Percentiles rank a stretch among this genome's conserved stretches.
These are phyloP conservation scores for Fraxinus dipetala DNA, from an alignment of 305 asterid genomes.

Conservation along the genomic window DNA sequence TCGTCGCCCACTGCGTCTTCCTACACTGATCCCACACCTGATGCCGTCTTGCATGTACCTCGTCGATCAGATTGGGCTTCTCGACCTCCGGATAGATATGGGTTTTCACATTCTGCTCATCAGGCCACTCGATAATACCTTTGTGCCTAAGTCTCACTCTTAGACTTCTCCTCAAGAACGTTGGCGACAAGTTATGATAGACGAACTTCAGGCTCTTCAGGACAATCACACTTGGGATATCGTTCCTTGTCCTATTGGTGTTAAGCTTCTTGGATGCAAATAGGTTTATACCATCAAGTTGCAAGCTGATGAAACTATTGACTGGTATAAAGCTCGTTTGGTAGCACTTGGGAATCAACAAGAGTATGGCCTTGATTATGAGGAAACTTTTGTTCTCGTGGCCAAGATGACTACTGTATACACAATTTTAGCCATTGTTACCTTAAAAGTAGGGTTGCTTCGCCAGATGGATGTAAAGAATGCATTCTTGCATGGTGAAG, in stretches of 20 bases:
- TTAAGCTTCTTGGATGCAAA: background rate
- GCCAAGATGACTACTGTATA: too few relatives aligned
- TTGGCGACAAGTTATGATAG: background rate
- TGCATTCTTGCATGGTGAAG: too few relatives aligned
- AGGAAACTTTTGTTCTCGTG: background rate
- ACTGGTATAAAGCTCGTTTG: background rate
- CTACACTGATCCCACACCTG: background rate
- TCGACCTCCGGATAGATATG: background rate
- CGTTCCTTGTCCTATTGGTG: background rate
- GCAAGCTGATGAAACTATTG: background rate
- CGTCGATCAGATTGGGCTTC: background rate
- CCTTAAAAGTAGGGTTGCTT: too few relatives aligned
- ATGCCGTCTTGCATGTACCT: background rate
- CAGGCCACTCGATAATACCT: background rate
- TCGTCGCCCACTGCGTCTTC: background rate
- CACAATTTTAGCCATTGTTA: too few relatives aligned
- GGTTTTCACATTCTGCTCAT: background rate
- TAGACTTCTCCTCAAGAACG: background rate
- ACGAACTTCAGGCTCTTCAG: background rate
- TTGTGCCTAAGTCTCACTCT: background rate
- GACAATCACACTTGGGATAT: background rate
- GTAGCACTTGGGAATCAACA: background rate
- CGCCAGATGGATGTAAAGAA: too few relatives aligned
- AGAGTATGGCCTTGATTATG: background rate
- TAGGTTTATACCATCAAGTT: background rate